Base-by-base conservation (phyloP, 768 basidiomycete species). In the Pholiota conissans region DNA sequence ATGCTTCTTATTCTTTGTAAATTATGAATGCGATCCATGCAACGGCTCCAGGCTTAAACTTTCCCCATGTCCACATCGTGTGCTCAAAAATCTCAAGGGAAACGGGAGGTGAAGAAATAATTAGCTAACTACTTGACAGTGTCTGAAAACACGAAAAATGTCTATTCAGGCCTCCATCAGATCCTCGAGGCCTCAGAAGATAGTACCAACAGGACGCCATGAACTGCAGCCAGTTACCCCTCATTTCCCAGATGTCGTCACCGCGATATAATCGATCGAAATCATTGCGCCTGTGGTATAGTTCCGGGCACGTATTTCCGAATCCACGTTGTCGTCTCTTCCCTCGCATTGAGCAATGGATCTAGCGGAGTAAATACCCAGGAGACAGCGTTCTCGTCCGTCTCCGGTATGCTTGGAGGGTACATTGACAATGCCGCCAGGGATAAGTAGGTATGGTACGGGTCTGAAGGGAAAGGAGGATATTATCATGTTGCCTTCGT, bases 371-470 rank as follows among this genome's bases (percentile, higher is more conserved):
- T 76, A 10, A 95, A 77, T 28, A 67, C 73, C 87, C 89, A 90
- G 24, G 82, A 74, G 46, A 61, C 62, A 14, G 69, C 48, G 13
- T 71, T 62, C 4, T 62, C 37, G 29, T 67, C 69, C 35, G 67
- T 72, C 10, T 67, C 72, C 10, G 71, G 70, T 28, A 64, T 51
- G 3, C 66, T 67, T n/a, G 82, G 80, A 29, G 83, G 76, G 70
- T 82, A 84, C 66, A 95, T 79, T 1, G 92, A 79, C 18, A 95
- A 65, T 0, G 91, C 88, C 0, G 96, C 95, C 32, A 97, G 74
- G 2, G 92, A 85, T 28, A 98, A 77, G 69, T 98, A 98, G 0
- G 95, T 97, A 65, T 99, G 96, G 67, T 93, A 96, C 0, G 96
- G 94, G 75, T 99, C 96, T 90, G 65, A 22, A 29, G 34, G 18